Percentiles rank a stretch among this genome's conserved stretches.
Evolutionary conservation across 495 filamentous ascomycete species (phyloP).

Genomic region (Aspergillus cristatus): DNA sequence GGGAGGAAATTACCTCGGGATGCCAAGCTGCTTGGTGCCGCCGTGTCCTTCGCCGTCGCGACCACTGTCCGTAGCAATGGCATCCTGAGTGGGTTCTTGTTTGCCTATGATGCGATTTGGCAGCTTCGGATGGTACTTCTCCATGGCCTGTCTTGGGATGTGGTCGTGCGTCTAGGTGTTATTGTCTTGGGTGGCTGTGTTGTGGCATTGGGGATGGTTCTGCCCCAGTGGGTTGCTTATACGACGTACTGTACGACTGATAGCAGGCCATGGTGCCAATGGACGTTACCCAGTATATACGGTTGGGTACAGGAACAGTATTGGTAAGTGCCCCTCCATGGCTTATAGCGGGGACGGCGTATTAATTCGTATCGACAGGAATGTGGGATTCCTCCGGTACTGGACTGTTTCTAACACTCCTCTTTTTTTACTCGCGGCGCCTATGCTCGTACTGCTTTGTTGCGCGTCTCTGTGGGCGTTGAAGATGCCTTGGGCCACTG

Average conservation of each 20-base stretch:
- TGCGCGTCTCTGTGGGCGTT: conserved; percentile 48
- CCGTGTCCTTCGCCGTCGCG: conserved; percentile 61
- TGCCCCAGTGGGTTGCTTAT: conserved; percentile 74
- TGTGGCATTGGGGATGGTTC: conserved; percentile 53
- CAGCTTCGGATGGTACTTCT: conserved; percentile 23
- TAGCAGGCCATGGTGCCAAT: conserved; percentile 64
- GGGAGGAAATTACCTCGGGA: conserved; percentile 22
- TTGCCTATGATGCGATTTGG: conserved; percentile 48
- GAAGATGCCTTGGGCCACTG: conserved; percentile 6
- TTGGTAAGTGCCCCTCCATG: conserved; percentile 78
- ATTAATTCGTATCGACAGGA: conserved; percentile 46
- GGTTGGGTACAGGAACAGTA: conserved; percentile 80
- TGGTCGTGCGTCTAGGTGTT: conserved; percentile 37
- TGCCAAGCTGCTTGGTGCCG: conserved; percentile 46
- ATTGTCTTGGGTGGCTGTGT: conserved; percentile 56
- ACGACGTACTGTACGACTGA: conserved; percentile 51
- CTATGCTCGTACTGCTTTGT: conserved; percentile 64
- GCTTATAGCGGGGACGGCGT: too few species aligned
- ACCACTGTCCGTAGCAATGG: conserved; percentile 80
- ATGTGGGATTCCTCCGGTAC: conserved; percentile 78
- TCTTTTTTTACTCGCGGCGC: conserved; percentile 73
- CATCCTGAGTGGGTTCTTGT: conserved; percentile 67
- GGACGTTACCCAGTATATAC: conserved; percentile 72
- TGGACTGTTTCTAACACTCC: conserved; percentile 85
- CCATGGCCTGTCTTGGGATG: conserved; percentile 15